Percentiles rank a stretch among this genome's conserved stretches.
These are phyloP conservation scores for Rhizopogon salebrosus DNA, from an alignment of 768 basidiomycete genomes.

Conservation along the genomic window DNA sequence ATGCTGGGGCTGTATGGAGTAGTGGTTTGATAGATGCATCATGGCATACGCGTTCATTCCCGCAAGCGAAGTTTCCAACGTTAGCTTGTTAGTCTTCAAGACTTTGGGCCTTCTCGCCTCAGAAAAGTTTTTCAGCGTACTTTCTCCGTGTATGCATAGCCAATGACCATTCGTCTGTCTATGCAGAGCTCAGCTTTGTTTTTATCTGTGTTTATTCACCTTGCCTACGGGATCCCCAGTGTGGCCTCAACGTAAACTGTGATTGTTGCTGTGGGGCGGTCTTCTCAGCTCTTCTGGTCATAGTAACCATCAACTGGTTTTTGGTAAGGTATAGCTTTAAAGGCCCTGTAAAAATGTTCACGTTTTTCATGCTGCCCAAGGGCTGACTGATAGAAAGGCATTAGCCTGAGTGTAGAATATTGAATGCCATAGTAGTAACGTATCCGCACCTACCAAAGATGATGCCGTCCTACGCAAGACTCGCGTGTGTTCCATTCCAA, in stretches of 20 bases:
- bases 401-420: no score
- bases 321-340: slow-evolving; percentile 39
- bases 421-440: no score
- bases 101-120: slow-evolving; percentile 47
- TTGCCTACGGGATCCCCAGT: slow-evolving; percentile 52
- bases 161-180: slow-evolving; percentile 31
- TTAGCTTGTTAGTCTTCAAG: slow-evolving; percentile 42
- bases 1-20: slow-evolving; percentile 49
- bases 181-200: no score
- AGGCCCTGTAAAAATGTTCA: slow-evolving; percentile 39
- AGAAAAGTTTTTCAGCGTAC: slow-evolving; percentile 41
- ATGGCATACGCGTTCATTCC: no score
- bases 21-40: slow-evolving; percentile 47
- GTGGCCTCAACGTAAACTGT: slow-evolving; percentile 51
- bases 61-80: no score
- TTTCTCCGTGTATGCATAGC: not conserved
- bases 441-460: no score
- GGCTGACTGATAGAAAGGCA: no score
- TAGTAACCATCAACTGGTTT: slow-evolving; percentile 43
- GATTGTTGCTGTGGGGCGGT: slow-evolving; percentile 47
- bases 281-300: slow-evolving; percentile 35
- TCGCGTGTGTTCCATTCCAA: no score
- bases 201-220: slow-evolving; percentile 55
- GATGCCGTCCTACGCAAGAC: no score
- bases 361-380: no score